A percentile compares a stretch with the other conserved stretches of the same genome.
Conservation (phyloP, 2,329 filamentous ascomycete species). For the Eutypella sp. region DNA sequence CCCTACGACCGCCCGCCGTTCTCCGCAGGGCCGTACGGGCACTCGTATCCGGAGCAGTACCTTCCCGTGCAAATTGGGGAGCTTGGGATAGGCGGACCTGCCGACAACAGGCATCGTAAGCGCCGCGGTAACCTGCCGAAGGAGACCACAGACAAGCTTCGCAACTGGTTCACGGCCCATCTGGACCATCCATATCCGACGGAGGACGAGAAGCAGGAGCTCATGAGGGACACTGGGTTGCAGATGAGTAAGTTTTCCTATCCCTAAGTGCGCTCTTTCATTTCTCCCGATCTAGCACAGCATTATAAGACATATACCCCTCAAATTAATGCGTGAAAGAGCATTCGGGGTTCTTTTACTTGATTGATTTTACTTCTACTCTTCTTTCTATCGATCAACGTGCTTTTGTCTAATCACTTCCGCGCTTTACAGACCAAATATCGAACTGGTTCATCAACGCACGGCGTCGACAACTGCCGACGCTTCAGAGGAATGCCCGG, state of each 20-base stretch:
- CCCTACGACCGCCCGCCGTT: constrained; percentile 41
- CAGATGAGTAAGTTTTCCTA: constrained; percentile 62
- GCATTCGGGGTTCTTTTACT: not conserved
- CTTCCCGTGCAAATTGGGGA: constrained; percentile 33
- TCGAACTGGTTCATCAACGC: constrained; percentile 82
- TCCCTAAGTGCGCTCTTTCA: not conserved
- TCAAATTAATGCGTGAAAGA: too few species aligned
- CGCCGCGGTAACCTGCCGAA: constrained; percentile 86
- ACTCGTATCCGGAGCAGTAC: constrained; percentile 36
- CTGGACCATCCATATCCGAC: constrained; percentile 78
- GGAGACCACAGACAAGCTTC: constrained; percentile 76
- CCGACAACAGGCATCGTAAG: constrained; percentile 51
- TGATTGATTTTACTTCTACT: too few species aligned
- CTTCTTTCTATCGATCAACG: too few species aligned
- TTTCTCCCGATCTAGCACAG: not conserved
- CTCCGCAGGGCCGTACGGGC: constrained; percentile 34
- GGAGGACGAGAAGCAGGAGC: constrained; percentile 79
- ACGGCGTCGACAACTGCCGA: constrained; percentile 59
- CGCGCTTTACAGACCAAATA: constrained; percentile 55
- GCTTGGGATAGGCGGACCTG: constrained; percentile 32
- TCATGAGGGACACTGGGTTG: constrained; percentile 71
- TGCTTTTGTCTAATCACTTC: constrained; percentile 11
- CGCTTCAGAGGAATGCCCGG: constrained; percentile 53
- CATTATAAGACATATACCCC: too few species aligned
- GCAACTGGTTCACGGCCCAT: constrained; percentile 75